Conservation (phyloP, 2,329 filamentous ascomycete species). For the Neoscytalidium dimidiatum region DNA sequence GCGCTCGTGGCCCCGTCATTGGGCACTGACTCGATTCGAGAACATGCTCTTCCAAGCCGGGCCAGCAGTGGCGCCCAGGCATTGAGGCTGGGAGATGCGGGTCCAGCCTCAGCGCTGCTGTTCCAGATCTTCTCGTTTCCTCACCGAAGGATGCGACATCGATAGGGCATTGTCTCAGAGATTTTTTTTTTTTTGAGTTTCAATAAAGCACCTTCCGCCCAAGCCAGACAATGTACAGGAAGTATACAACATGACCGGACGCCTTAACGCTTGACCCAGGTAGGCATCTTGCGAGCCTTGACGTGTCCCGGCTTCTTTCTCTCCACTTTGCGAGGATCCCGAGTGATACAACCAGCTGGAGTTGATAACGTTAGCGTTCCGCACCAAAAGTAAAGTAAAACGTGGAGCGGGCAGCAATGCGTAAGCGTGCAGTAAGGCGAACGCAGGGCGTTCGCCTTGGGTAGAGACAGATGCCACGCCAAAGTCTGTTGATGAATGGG, state of each 20-base stretch:
- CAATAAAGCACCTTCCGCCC: constrained; percentile 6
- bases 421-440: constrained; percentile 10
- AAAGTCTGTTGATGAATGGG: neutral
- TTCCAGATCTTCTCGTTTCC: neutral
- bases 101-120: neutral
- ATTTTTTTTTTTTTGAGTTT: constrained; percentile 13
- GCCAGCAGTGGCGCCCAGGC: neutral
- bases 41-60: neutral
- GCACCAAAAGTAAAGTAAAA: constrained; percentile 6
- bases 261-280: constrained; percentile 85
- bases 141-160: constrained; percentile 2
- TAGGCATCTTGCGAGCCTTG: constrained; percentile 96
- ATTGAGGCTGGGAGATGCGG: neutral
- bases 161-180: constrained; percentile 1
- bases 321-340: constrained; percentile 89
- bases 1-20: neutral
- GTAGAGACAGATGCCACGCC: neutral
- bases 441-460: neutral
- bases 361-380: constrained; percentile 45
- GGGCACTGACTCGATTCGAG: neutral
- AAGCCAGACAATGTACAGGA: constrained; percentile 12
- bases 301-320: constrained; percentile 96
- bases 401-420: constrained; percentile 6
- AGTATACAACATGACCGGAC: constrained; percentile 5
- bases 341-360: constrained; percentile 85